A percentile compares a stretch with the other conserved stretches of the same genome.
phyloP scores from a whole-genome alignment of 139 green algal genomes.

The Closterium sp. region DNA sequence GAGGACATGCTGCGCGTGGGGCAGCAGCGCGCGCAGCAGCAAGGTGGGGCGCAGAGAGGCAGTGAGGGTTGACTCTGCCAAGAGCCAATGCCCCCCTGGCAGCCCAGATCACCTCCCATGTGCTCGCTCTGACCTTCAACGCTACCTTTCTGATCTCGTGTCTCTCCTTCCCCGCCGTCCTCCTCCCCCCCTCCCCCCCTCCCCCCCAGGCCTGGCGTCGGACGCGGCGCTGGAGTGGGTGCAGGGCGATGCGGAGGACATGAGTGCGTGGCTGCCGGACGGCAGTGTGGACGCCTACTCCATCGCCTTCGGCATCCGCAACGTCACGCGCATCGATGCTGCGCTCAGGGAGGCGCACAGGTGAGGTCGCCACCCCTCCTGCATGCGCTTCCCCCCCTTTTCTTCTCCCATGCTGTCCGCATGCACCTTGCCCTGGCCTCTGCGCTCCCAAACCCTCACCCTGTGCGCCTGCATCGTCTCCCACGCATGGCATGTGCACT shows the following conservation, averaged over 20 bases:
- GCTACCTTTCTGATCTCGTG: not conserved
- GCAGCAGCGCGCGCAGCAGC: slow-evolving; percentile 58
- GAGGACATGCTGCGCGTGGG: slow-evolving; percentile 87
- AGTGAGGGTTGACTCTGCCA: not conserved
- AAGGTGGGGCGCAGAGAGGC: not conserved
- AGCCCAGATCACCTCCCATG: not conserved
- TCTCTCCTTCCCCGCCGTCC: not conserved
- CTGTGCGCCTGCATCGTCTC: not conserved
- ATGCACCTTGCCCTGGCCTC: not conserved
- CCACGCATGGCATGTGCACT: not conserved
- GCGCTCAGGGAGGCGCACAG: slow-evolving; percentile 81
- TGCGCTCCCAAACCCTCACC: not conserved
- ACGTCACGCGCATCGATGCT: slow-evolving; percentile 79
- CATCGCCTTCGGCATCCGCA: slow-evolving; percentile 96
- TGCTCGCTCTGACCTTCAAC: not conserved
- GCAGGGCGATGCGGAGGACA: slow-evolving; percentile 82
- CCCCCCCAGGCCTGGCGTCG: not conserved
- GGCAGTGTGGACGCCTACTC: slow-evolving; percentile 87
- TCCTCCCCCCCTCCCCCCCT: not conserved
- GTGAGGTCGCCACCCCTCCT: not conserved
- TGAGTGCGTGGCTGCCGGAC: slow-evolving; percentile 70
- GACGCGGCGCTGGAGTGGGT: slow-evolving; percentile 68
- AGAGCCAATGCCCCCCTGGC: not conserved
- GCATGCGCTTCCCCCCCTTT: not conserved
- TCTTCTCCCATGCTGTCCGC: not conserved